These are phyloP conservation scores for Tetrahymena malaccensis DNA, from an alignment of 73 alveolate genomes.

Conservation along the genomic window DNA sequence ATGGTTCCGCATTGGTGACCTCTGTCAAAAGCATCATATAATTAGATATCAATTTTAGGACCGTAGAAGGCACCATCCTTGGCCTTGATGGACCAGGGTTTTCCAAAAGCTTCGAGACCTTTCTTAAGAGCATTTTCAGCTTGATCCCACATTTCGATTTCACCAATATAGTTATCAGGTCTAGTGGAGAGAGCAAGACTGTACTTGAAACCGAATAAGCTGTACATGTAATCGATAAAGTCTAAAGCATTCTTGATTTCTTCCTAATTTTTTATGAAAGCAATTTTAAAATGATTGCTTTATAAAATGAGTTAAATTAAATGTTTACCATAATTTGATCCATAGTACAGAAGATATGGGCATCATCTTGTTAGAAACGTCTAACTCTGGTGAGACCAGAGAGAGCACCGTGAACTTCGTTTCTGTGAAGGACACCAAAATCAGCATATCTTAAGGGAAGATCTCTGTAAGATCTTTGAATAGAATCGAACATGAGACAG, in stretches of 20 bases:
- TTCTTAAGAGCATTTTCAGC: slow-evolving; percentile 89
- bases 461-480: slow-evolving; percentile 95
- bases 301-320: background rate
- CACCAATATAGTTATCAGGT: slow-evolving; percentile 92
- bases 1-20: slow-evolving; percentile 99
- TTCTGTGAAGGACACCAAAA: slow-evolving; percentile 99
- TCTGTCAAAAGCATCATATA: slow-evolving; percentile 98
- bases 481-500: slow-evolving; percentile 83
- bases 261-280: background rate
- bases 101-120: slow-evolving; percentile 92
- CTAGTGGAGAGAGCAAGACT: slow-evolving; percentile 90
- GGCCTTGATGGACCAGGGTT: slow-evolving; percentile 91
- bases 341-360: slow-evolving; percentile 97
- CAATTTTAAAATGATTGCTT: background rate
- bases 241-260: slow-evolving; percentile 80
- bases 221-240: slow-evolving; percentile 76
- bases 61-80: slow-evolving; percentile 99
- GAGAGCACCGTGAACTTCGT: slow-evolving; percentile 98
- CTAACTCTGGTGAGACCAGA: slow-evolving; percentile 98
- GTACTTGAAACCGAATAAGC: slow-evolving; percentile 87
- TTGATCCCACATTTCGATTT: slow-evolving; percentile 89
- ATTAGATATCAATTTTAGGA: slow-evolving; percentile 98
- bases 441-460: slow-evolving; percentile 98
- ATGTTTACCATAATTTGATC: slow-evolving; percentile 80
- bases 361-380: slow-evolving; percentile 99